Conservation (phyloP, 2,329 filamentous ascomycete species). For the Decorospora gaudefroyi region DNA sequence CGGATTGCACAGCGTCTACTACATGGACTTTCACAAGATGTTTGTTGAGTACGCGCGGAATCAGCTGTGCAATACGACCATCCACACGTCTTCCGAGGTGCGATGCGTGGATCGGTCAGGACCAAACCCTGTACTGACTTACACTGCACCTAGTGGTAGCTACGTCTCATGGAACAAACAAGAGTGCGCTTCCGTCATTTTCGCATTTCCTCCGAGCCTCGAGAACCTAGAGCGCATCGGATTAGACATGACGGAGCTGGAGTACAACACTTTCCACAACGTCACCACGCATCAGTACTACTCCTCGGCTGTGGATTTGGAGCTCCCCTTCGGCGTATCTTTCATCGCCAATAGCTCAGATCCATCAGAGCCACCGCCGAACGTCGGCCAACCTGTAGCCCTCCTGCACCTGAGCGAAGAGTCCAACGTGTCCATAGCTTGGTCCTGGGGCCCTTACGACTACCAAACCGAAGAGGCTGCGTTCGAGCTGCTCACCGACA, state of each 20-base stretch:
- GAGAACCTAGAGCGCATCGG: slow-evolving; percentile 41
- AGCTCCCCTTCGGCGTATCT: slow-evolving; percentile 44
- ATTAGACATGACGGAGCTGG: slow-evolving; percentile 41
- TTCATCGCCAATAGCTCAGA: slow-evolving; percentile 38
- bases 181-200: slow-evolving; percentile 42
- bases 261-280: slow-evolving; percentile 39
- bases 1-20: slow-evolving; percentile 45
- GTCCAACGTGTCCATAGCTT: slow-evolving; percentile 42
- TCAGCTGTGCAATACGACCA: slow-evolving; percentile 38
- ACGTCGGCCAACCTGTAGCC: slow-evolving; percentile 42
- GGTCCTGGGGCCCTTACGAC: slow-evolving; percentile 47
- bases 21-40: slow-evolving; percentile 47
- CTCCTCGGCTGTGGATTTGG: slow-evolving; percentile 41
- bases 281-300: slow-evolving; percentile 46
- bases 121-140: slow-evolving; percentile 40
- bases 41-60: slow-evolving; percentile 41
- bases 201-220: slow-evolving; percentile 45
- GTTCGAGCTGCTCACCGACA: slow-evolving; percentile 34
- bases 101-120: slow-evolving; percentile 45
- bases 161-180: slow-evolving; percentile 43
- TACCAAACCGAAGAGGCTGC: slow-evolving; percentile 37
- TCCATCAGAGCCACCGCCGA: slow-evolving; percentile 37
- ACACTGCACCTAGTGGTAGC: slow-evolving; percentile 34
- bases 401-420: slow-evolving; percentile 38
- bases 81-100: slow-evolving; percentile 41